Percentiles rank a stretch among this genome's conserved stretches.
Evolutionary conservation across 2,329 filamentous ascomycete species (phyloP).

Genomic region (Calcarisporium arbuscula): DNA sequence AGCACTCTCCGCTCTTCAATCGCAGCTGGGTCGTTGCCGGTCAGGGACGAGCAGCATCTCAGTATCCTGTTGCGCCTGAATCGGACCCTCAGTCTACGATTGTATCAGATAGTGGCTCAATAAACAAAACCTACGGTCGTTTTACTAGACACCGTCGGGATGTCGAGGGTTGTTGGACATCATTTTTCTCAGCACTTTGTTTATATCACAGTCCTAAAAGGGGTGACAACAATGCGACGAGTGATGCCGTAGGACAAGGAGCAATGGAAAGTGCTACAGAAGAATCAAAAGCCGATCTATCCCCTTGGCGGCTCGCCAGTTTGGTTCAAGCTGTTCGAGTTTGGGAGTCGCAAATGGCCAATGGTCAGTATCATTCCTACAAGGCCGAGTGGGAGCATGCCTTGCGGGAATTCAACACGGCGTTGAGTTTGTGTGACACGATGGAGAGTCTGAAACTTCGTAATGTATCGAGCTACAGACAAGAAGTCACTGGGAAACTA

Average conservation of each 20-base stretch:
- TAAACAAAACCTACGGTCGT: background rate
- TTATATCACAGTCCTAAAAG: background rate
- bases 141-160: background rate
- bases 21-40: too few species aligned
- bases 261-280: background rate
- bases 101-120: background rate
- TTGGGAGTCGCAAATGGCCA: background rate
- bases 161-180: background rate
- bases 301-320: too few species aligned
- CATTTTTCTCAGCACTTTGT: background rate
- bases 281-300: too few species aligned
- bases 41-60: too few species aligned
- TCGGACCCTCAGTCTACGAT: background rate
- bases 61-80: background rate
- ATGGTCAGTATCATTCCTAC: background rate
- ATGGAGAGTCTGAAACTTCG: background rate
- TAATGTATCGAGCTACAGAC: background rate
- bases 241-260: background rate
- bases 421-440: background rate
- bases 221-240: background rate
- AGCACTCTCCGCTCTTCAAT: background rate
- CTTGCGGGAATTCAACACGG: background rate
- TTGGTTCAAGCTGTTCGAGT: too few species aligned
- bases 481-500: constrained; percentile 15
- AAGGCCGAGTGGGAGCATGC: background rate